phyloP scores from a whole-genome alignment of 2,329 filamentous ascomycete species.

The Neospermospora avenae region DNA sequence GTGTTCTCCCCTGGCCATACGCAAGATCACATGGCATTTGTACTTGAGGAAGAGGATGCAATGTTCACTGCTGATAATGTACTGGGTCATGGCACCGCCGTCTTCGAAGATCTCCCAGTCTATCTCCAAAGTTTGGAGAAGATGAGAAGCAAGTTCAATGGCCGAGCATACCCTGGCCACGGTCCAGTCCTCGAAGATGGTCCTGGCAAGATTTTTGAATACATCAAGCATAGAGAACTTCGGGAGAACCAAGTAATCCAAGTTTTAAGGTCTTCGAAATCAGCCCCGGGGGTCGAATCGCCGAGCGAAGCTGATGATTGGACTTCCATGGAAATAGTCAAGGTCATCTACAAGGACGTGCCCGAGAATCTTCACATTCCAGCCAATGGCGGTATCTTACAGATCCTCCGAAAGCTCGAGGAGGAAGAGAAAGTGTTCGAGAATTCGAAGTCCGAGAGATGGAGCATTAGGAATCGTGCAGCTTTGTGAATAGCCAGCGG shows the following conservation, averaged over 20 bases:
- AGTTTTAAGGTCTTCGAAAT: conserved; percentile 49
- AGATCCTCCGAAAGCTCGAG: conserved; percentile 77
- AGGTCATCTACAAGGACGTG: conserved; percentile 78
- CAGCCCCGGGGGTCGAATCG: conserved; percentile 27
- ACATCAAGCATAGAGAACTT: conserved; percentile 75
- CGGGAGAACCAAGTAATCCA: conserved; percentile 75
- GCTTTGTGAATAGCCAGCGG: conserved; percentile 37
- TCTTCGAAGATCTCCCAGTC: conserved; percentile 71
- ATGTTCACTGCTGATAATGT: conserved; percentile 91
- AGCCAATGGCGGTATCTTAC: conserved; percentile 71
- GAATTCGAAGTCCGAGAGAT: conserved; percentile 39
- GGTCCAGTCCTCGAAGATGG: conserved; percentile 75
- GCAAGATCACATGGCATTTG: conserved; percentile 74
- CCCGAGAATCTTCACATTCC: conserved; percentile 71
- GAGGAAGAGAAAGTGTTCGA: conserved; percentile 64
- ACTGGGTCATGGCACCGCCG: conserved; percentile 79
- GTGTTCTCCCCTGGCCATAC: conserved; percentile 73
- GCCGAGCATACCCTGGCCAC: conserved; percentile 82
- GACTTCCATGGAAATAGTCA: conserved; percentile 80
- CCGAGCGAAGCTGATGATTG: conserved; percentile 43
- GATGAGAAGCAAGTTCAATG: conserved; percentile 64
- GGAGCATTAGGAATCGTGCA: conserved; percentile 44
- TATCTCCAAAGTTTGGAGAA: conserved; percentile 68
- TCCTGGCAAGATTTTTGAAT: conserved; percentile 69
- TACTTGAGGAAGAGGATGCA: conserved; percentile 72